Conservation (phyloP, 2,329 filamentous ascomycete species). For the Cladosporium cucumerinum region DNA sequence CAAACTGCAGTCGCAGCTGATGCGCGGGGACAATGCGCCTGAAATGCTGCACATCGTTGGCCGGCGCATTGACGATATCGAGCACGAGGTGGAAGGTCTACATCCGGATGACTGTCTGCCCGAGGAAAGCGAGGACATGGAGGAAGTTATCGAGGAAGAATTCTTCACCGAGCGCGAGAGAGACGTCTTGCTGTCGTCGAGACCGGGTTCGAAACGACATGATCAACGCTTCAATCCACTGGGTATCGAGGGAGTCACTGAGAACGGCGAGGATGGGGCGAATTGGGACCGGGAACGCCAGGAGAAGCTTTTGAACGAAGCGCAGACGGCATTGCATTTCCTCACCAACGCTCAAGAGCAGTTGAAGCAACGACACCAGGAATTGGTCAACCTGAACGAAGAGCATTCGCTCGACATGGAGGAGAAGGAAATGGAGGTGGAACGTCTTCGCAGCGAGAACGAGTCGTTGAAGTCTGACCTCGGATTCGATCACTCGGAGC, state of each 20-base stretch:
- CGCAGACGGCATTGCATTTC: conserved; percentile 31
- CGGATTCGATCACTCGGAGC: conserved; percentile 38
- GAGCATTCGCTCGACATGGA: conserved; percentile 30
- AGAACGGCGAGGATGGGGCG: not conserved
- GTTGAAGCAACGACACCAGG: conserved; percentile 33
- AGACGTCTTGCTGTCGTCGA: conserved; percentile 9
- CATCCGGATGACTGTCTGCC: conserved; percentile 26
- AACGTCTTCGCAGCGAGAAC: conserved; percentile 37
- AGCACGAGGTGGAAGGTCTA: conserved; percentile 30
- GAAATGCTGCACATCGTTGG: conserved; percentile 27
- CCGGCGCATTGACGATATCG: conserved; percentile 33
- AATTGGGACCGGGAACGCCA: conserved; percentile 7
- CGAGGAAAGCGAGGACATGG: conserved; percentile 28
- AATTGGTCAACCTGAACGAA: conserved; percentile 34
- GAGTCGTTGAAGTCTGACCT: conserved; percentile 37
- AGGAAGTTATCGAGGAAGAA: conserved; percentile 20
- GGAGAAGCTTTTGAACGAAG: conserved; percentile 19
- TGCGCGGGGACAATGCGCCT: conserved; percentile 27
- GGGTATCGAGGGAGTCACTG: not conserved
- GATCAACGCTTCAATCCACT: not conserved
- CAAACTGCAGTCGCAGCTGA: conserved; percentile 36
- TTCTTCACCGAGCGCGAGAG: conserved; percentile 34
- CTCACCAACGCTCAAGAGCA: conserved; percentile 31
- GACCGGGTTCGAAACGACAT: conserved; percentile 3
- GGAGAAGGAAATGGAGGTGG: conserved; percentile 31